phyloP scores from a whole-genome alignment of 2,329 filamentous ascomycete genomes.

The Pleurostoma richardsiae region DNA sequence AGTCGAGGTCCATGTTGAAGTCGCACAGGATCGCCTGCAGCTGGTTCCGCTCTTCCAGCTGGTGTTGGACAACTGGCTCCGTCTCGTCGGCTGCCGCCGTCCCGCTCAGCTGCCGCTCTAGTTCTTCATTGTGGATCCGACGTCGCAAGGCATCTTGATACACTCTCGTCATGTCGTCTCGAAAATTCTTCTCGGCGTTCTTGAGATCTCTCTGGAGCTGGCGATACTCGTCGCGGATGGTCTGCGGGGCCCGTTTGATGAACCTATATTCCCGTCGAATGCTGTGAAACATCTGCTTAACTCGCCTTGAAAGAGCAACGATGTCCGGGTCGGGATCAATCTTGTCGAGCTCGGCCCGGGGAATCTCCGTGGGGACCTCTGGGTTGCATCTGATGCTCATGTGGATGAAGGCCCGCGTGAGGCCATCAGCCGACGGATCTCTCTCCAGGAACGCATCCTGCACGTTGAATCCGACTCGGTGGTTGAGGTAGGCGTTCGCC shows the following conservation, averaged over 20 bases:
- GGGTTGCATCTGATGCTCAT: neutral
- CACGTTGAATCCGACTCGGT: neutral
- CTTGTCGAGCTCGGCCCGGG: neutral
- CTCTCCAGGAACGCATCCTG: neutral
- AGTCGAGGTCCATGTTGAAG: neutral
- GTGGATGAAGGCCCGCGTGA: neutral
- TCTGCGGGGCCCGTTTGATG: neutral
- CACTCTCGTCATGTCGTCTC: neutral
- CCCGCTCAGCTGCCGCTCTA: conserved; percentile 10
- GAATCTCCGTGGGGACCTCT: neutral
- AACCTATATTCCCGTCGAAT: neutral
- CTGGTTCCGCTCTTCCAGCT: neutral
- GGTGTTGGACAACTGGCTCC: neutral
- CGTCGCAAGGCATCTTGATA: conserved; percentile 5
- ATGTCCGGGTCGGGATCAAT: neutral
- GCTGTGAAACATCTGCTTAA: neutral
- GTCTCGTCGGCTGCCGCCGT: conserved; percentile 9
- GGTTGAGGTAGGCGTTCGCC: neutral
- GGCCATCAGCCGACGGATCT: neutral
- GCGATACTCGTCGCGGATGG: neutral
- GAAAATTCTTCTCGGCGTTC: neutral
- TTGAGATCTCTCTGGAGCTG: conserved; percentile 4
- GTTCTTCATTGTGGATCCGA: conserved; percentile 11
- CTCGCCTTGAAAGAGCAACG: neutral
- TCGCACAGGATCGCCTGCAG: neutral